Percentiles rank a stretch among this genome's conserved stretches.
These are phyloP conservation scores for Kentomonas sorsogonicus DNA, from an alignment of 208 protist genomes.

Conservation along the genomic window DNA sequence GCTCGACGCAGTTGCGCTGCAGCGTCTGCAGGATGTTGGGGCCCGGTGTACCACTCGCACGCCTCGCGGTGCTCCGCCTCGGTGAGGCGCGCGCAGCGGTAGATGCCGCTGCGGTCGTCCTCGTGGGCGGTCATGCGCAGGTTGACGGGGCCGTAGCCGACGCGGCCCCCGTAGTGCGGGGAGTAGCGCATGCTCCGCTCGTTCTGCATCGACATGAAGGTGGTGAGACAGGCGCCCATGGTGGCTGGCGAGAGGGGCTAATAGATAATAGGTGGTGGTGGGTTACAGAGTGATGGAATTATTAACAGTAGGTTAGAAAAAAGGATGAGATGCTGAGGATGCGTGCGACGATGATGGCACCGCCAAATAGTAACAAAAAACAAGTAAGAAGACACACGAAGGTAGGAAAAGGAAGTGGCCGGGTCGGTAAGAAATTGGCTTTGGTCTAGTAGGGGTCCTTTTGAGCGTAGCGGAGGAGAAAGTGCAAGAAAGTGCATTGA, in stretches of 20 bases:
- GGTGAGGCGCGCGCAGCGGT: conserved; percentile 35
- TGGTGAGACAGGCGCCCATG: conserved; percentile 53
- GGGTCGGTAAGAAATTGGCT: no score
- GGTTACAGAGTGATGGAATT: no score
- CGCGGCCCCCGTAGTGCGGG: conserved; percentile 17
- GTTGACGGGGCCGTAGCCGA: conserved; percentile 38
- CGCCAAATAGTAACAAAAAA: no score
- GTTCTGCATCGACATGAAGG: conserved; percentile 37
- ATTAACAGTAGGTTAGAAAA: no score
- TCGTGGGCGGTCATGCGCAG: conserved; percentile 26
- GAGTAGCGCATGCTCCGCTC: conserved; percentile 19
- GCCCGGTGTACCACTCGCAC: conserved; percentile 30
- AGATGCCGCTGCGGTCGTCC: conserved; percentile 39
- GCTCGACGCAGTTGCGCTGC: conserved; percentile 23
- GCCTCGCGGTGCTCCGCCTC: conserved; percentile 42
- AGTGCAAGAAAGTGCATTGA: no score
- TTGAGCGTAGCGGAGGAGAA: no score
- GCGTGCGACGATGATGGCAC: no score
- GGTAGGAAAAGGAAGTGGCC: not conserved
- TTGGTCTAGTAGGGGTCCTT: no score
- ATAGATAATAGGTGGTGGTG: no score
- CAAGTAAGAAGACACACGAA: not conserved
- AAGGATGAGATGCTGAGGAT: no score
- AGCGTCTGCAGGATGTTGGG: conserved; percentile 44
- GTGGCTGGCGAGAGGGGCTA: no score